Evolutionary conservation across 768 basidiomycete species (phyloP), one percentile per base, ranked within the genome.

Genomic region (Ramaria sp.): DNA sequence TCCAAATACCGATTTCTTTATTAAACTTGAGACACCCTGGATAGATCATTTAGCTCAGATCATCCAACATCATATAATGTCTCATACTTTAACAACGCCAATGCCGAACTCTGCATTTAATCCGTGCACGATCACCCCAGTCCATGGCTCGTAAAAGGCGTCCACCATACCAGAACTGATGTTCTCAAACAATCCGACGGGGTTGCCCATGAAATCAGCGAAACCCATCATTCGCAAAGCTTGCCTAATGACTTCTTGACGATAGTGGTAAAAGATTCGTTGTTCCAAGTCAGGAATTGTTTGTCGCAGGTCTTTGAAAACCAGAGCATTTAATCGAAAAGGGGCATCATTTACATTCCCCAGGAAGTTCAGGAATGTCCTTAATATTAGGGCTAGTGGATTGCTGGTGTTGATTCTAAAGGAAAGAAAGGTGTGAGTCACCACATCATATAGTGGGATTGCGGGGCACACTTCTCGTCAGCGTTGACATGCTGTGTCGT

Each of bases 1-100:
- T 36, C 96, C 96, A 62, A 98, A 99, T 6, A 98, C 89, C 0
- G 95, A 96, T 72, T 99, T 99, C 74, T 98, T 98, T 52, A 97
- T 88, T 61, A 99, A 94, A 65, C 93, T 97, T 6, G 94, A 92
- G 0, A 95, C 95, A 43, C 96, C 96, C 86, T 94, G 61, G n/a
- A 43, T 38, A 25, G 38, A 12, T 13, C 56, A 58, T 52, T 55
- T 56, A 13, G 18, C n/a, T 34, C 28, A 9, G n/a, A 39, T 20
- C 24, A 50, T 10, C 28, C 20, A n/a, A n/a, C 20, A n/a, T 7
- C 16, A 16, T 7, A 41, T 9, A 44, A 50, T 13, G 43, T 48
- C 43, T 49, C n/a, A 32, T 59, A 89, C 91, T 75, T 96, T 92
- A 6, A 94, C 94, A 56, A 97, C 89, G 20, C 94, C 91, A 56